These are phyloP conservation scores for Forsythia suspensa DNA, from an alignment of 257 asterid genomes.

Conservation along the genomic window DNA sequence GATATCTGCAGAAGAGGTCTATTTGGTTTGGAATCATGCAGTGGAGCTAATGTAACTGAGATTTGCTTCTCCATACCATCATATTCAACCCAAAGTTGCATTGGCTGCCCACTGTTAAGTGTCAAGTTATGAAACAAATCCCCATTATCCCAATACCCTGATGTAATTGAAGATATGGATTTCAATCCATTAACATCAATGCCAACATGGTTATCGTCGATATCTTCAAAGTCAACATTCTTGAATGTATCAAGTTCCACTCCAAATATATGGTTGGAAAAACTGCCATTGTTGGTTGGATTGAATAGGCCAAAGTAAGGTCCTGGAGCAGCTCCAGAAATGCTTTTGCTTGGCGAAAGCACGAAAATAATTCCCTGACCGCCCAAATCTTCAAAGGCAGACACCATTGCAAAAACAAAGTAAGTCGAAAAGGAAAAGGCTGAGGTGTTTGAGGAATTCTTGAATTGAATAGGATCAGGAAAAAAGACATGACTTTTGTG, in stretches of 20 bases:
- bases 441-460: conserved; percentile 31
- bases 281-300: conserved; percentile 41
- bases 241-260: conserved; percentile 62
- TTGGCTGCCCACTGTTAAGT: conserved; percentile 36
- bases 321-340: conserved; percentile 36
- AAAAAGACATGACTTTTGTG: conserved; percentile 54
- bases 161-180: conserved; percentile 25
- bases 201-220: conserved; percentile 57
- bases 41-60: conserved; percentile 50
- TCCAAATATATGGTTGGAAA: conserved; percentile 51
- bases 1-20: conserved; percentile 34
- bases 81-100: conserved; percentile 66
- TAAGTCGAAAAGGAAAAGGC: conserved; percentile 55
- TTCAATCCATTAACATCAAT: conserved; percentile 46
- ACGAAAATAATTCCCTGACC: conserved; percentile 66
- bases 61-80: conserved; percentile 24
- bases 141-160: conserved; percentile 39
- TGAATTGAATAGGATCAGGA: conserved; percentile 48
- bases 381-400: conserved; percentile 36
- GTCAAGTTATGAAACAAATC: conserved; percentile 38
- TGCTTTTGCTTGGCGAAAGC: conserved; percentile 48
- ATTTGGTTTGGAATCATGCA: conserved; percentile 35
- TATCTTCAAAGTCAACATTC: conserved; percentile 43
- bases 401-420: conserved; percentile 56
- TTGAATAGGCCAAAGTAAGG: conserved; percentile 63